Conservation (phyloP, 2,329 filamentous ascomycete species). For the Clarireedia homoeocarpa region DNA sequence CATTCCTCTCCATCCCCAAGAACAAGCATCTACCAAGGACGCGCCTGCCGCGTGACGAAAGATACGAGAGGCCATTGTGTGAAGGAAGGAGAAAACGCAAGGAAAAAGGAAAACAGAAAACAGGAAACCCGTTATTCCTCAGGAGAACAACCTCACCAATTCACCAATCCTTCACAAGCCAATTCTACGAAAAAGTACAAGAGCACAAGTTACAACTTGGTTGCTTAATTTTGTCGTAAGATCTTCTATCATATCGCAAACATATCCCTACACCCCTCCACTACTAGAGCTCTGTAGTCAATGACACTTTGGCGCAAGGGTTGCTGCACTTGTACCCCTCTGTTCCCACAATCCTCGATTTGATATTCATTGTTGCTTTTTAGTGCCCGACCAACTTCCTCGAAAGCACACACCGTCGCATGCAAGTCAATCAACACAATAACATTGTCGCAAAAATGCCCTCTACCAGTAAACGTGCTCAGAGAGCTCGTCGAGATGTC, state of each 20-base stretch:
- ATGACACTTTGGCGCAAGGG: slow-evolving; percentile 19
- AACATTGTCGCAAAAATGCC: slow-evolving; percentile 27
- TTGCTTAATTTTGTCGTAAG: background rate
- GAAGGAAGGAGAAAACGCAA: slow-evolving; percentile 2
- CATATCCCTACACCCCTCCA: background rate
- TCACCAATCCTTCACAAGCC: background rate
- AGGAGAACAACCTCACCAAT: background rate
- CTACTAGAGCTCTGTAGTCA: slow-evolving; percentile 3
- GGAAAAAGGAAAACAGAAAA: background rate
- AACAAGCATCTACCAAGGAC: slow-evolving; percentile 3
- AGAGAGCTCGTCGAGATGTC: slow-evolving; percentile 31
- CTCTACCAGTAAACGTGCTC: slow-evolving; percentile 33
- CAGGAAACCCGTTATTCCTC: background rate
- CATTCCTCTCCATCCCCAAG: background rate
- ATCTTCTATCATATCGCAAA: background rate
- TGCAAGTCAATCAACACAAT: slow-evolving; percentile 4
- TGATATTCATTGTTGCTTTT: slow-evolving; percentile 5
- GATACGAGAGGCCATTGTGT: background rate
- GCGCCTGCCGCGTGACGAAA: slow-evolving; percentile 9
- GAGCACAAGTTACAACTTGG: background rate
- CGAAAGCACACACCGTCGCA: background rate
- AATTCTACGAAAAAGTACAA: background rate
- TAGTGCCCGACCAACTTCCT: background rate
- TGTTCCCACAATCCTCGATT: slow-evolving; percentile 2
- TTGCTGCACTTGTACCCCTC: slow-evolving; percentile 10